These are phyloP conservation scores for Hypoxylon fuscum DNA, from an alignment of 495 filamentous ascomycete species.

Conservation along the genomic window DNA sequence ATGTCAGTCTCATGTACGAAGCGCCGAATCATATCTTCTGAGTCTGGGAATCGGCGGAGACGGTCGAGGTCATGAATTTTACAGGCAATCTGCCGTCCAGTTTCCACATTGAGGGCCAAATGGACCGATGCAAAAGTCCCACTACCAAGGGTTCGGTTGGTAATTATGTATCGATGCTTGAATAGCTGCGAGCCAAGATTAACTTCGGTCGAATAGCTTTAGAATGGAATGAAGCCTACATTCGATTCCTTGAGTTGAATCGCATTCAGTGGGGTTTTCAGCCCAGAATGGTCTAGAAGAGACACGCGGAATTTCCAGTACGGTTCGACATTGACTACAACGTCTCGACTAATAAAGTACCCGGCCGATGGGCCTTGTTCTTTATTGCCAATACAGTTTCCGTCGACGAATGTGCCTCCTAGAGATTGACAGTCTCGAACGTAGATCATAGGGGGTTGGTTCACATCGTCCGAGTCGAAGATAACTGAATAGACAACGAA, in stretches of 20 bases:
- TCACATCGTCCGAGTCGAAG: conserved; percentile 55
- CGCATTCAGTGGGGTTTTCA: conserved; percentile 18
- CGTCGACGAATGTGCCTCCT: conserved; percentile 66
- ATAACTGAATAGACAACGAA: conserved; percentile 69
- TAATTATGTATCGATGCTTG: conserved; percentile 56
- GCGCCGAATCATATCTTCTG: conserved; percentile 29
- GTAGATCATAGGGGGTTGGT: conserved; percentile 63
- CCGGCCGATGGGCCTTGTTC: conserved; percentile 39
- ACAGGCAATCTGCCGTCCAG: conserved; percentile 78
- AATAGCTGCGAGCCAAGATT: conserved; percentile 52
- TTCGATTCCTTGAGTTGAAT: conserved; percentile 33
- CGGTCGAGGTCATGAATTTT: conserved; percentile 63
- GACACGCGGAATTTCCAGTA: conserved; percentile 49
- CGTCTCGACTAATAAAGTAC: conserved; percentile 64
- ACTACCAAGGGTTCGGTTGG: conserved; percentile 73
- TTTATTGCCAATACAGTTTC: conserved; percentile 51
- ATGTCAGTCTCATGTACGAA: conserved; percentile 62
- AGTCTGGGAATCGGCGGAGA: conserved; percentile 8
- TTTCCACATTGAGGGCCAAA: conserved; percentile 73
- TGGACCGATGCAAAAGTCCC: conserved; percentile 87
- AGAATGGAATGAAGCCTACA: conserved; percentile 10
- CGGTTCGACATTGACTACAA: conserved; percentile 57
- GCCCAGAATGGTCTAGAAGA: conserved; percentile 15
- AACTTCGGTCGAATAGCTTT: not conserved
- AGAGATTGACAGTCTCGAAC: conserved; percentile 65